phyloP scores from a whole-genome alignment of 106 monocot genomes.

The Dendrobium chrysotoxum region DNA sequence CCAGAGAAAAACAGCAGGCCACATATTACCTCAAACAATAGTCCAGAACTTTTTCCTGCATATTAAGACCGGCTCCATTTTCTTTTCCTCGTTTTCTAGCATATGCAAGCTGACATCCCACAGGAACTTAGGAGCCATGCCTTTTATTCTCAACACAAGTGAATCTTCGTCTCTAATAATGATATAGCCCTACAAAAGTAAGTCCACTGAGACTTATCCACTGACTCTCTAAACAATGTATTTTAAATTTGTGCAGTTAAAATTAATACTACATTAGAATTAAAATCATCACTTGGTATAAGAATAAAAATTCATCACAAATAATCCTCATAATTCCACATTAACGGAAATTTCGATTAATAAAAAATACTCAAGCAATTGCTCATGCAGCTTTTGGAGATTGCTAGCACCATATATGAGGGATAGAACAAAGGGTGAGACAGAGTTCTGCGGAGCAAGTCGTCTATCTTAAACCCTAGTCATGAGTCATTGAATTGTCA shows the following conservation, averaged over 20 bases:
- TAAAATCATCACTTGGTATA: neutral
- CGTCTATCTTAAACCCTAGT: too few relatives aligned
- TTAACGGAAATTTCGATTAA: neutral
- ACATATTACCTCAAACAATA: slow-evolving; percentile 49
- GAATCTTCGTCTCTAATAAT: slow-evolving; percentile 72
- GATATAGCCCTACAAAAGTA: slow-evolving; percentile 60
- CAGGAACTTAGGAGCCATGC: slow-evolving; percentile 69
- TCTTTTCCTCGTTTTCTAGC: slow-evolving; percentile 66
- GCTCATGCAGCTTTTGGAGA: neutral
- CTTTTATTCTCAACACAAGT: slow-evolving; percentile 48
- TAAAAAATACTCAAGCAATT: neutral
- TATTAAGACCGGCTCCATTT: slow-evolving; percentile 52
- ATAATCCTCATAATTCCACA: neutral
- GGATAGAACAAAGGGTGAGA: neutral
- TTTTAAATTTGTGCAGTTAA: neutral
- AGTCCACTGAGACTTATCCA: neutral
- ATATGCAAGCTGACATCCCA: slow-evolving; percentile 63
- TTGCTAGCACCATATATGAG: neutral
- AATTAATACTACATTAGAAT: neutral
- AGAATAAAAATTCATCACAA: neutral
- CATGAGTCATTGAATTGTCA: neutral
- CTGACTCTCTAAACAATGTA: neutral
- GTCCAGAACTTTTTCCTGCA: slow-evolving; percentile 95
- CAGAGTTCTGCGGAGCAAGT: too few relatives aligned
- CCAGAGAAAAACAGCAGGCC: neutral